Evolutionary conservation across 345 rosid genomes (phyloP).

Genomic region (Populus simonii): DNA sequence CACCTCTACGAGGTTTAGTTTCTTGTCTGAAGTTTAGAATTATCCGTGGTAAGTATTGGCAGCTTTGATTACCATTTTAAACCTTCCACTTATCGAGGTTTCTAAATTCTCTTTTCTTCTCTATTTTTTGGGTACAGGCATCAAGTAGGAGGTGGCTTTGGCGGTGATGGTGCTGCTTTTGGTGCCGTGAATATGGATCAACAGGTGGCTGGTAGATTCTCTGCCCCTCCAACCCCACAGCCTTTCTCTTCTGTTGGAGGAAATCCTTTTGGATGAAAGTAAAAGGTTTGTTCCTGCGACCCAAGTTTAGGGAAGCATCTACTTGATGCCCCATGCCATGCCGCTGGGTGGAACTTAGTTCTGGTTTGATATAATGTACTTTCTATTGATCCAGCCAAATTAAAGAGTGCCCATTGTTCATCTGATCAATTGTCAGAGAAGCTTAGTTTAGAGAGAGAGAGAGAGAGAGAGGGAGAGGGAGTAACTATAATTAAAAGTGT

Average conservation of each 20-base stretch:
- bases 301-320: conserved; percentile 25
- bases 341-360: conserved; percentile 26
- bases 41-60: neutral
- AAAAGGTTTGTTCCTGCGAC: neutral
- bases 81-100: neutral
- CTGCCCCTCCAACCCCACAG: conserved; percentile 36
- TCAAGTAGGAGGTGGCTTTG: conserved; percentile 37
- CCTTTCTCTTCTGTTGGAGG: conserved; percentile 57
- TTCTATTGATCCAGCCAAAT: conserved; percentile 17
- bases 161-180: conserved; percentile 33
- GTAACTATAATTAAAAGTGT: neutral
- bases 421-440: conserved; percentile 19
- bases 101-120: neutral
- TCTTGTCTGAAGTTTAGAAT: neutral
- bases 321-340: conserved; percentile 35
- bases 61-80: neutral
- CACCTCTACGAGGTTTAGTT: neutral
- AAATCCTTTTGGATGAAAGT: conserved; percentile 61
- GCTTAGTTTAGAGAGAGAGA: neutral
- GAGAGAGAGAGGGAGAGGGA: neutral
- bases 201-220: conserved; percentile 38
- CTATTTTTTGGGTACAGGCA: conserved; percentile 16
- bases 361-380: conserved; percentile 19
- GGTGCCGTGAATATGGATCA: conserved; percentile 46
- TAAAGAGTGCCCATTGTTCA: neutral